Percentiles rank a stretch among this genome's conserved stretches.
Conservation (phyloP, 306 rosid species). For the Prunus salicina region DNA sequence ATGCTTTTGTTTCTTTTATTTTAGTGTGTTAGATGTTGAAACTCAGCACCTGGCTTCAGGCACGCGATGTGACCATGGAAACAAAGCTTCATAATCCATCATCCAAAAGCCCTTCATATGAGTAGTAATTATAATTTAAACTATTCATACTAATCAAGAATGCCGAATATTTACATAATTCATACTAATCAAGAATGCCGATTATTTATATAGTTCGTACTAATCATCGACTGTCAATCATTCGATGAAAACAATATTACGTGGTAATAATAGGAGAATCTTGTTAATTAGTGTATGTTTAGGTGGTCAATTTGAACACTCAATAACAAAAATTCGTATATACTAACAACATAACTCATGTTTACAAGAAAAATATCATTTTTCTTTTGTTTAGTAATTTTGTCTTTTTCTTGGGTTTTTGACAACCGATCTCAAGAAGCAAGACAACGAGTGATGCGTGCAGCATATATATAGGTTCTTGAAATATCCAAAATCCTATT, state of each 20-base stretch:
- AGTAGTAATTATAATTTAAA: too few species aligned
- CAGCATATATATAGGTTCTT: not conserved
- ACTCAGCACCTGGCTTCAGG: conserved; percentile 20
- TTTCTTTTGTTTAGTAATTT: not conserved
- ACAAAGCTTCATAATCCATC: not conserved
- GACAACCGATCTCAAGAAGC: not conserved
- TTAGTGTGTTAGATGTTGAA: conserved; percentile 33
- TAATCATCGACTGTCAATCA: not conserved
- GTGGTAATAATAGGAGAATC: too few species aligned
- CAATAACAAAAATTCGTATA: not conserved
- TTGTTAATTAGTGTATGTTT: too few species aligned
- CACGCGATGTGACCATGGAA: conserved; percentile 38
- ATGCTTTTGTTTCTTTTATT: conserved; percentile 28
- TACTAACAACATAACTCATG: not conserved
- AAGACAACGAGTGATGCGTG: not conserved
- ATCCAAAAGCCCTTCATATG: not conserved
- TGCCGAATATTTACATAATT: too few species aligned
- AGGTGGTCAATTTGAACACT: too few species aligned
- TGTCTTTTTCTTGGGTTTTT: not conserved
- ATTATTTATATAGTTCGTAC: not conserved
- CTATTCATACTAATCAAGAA: too few species aligned
- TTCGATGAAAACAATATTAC: not conserved
- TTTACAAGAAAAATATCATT: not conserved
- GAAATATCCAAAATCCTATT: conserved; percentile 7
- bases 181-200: not conserved